A percentile compares a stretch with the other conserved stretches of the same genome.
phyloP scores from a whole-genome alignment of 108 stramenopile genomes.

The Nitzschia sp. region DNA sequence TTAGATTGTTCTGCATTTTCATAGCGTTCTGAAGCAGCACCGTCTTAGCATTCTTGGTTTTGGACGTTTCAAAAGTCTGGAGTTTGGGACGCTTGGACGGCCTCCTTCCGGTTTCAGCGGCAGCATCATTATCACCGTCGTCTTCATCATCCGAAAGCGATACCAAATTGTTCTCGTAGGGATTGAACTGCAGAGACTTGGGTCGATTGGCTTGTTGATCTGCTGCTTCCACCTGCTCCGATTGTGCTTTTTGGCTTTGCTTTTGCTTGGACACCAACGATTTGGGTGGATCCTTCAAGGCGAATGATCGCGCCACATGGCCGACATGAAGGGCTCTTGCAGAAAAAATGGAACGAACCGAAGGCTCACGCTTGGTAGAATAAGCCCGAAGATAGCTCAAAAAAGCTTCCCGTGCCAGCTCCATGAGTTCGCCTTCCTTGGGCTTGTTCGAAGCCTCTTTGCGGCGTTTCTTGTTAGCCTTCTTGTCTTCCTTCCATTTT shows the following conservation, averaged over 20 bases:
- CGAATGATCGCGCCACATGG: conserved; percentile 85
- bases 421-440: conserved; percentile 61
- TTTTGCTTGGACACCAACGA: conserved; percentile 52
- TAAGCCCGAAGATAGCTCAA: conserved; percentile 80
- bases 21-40: conserved; percentile 42
- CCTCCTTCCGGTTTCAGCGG: background rate
- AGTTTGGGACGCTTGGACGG: conserved; percentile 21
- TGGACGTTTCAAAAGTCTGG: conserved; percentile 8
- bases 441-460: conserved; percentile 16
- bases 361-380: conserved; percentile 81
- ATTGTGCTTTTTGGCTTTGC: conserved; percentile 6
- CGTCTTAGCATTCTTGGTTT: conserved; percentile 25
- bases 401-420: conserved; percentile 71
- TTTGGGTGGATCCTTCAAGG: conserved; percentile 84
- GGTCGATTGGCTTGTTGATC: conserved; percentile 35
- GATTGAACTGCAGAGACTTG: conserved; percentile 32
- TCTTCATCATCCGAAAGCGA: conserved; percentile 7
- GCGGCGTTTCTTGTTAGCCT: conserved; percentile 19
- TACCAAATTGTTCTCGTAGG: conserved; percentile 8
- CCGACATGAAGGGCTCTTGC: conserved; percentile 83
- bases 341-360: conserved; percentile 83
- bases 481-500: conserved; percentile 34
- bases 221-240: conserved; percentile 10
- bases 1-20: conserved; percentile 46
- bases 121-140: conserved; percentile 1